Conservation (phyloP, 2,329 filamentous ascomycete genomes). For the Colletotrichum sp. region DNA sequence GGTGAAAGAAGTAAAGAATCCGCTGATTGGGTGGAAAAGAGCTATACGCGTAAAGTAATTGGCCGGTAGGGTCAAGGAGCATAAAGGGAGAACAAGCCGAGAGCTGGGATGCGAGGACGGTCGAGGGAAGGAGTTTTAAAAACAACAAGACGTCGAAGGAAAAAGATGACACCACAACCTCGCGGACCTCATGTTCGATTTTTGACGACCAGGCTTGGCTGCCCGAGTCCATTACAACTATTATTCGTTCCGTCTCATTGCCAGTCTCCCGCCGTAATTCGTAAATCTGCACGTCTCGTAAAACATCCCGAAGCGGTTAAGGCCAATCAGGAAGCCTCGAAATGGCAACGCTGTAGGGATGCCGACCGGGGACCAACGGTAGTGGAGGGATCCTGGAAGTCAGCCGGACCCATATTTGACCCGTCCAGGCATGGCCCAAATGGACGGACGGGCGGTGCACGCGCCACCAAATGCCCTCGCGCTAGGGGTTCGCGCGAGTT, state of each 20-base stretch:
- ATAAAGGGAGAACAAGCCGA: background rate
- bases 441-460: background rate
- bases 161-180: background rate
- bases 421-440: background rate
- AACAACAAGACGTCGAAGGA: background rate
- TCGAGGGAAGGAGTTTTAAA: background rate
- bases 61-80: background rate
- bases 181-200: background rate
- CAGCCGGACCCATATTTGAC: slow-evolving; percentile 5
- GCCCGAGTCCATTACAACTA: background rate
- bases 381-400: background rate
- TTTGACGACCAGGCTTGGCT: background rate
- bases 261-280: background rate
- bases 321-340: background rate
- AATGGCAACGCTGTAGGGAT: background rate
- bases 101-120: background rate
- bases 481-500: background rate
- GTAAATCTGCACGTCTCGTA: background rate
- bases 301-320: background rate
- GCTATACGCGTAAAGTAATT: background rate
- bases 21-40: background rate
- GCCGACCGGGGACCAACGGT: background rate
- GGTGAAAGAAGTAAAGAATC: background rate
- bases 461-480: background rate
- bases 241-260: background rate